A percentile compares a stretch with the other conserved stretches of the same genome.
phyloP scores from a whole-genome alignment of 2,329 filamentous ascomycete genomes.

The Hymenoscyphus linearis region DNA sequence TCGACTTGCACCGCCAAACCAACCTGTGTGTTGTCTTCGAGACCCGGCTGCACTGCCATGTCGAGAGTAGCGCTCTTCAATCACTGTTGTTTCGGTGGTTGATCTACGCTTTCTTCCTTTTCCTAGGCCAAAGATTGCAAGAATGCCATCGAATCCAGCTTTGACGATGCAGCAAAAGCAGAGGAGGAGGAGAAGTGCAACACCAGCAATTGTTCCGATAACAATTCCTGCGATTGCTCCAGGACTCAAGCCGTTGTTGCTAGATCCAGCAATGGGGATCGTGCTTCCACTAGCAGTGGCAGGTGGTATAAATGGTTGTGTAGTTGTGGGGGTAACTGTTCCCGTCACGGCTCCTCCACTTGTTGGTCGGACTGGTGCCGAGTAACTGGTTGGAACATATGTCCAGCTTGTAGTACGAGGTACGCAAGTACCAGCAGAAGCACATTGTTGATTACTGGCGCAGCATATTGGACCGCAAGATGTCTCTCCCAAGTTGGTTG shows the following conservation, averaged over 20 bases:
- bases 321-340: conserved; percentile 45
- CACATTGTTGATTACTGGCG: conserved; percentile 63
- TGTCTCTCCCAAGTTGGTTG: conserved; percentile 48
- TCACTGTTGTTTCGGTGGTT: conserved; percentile 50
- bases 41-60: conserved; percentile 38
- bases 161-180: conserved; percentile 70
- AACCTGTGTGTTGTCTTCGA: conserved; percentile 40
- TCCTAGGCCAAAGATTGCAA: conserved; percentile 57
- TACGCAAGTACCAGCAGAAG: conserved; percentile 25
- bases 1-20: conserved; percentile 47
- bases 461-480: conserved; percentile 69
- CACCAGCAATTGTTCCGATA: conserved; percentile 63
- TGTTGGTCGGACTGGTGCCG: conserved; percentile 46
- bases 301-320: conserved; percentile 43
- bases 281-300: conserved; percentile 45
- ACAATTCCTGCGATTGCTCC: conserved; percentile 80
- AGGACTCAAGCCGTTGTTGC: conserved; percentile 47
- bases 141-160: conserved; percentile 53
- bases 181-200: conserved; percentile 61
- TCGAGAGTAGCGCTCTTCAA: conserved; percentile 56
- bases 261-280: conserved; percentile 19
- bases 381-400: conserved; percentile 33
- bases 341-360: conserved; percentile 45
- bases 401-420: conserved; percentile 26
- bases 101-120: conserved; percentile 41